Percentiles rank a stretch among this genome's conserved stretches.
Conservation (phyloP, 2,329 filamentous ascomycete species). For the Diaporthe ilicicola region DNA sequence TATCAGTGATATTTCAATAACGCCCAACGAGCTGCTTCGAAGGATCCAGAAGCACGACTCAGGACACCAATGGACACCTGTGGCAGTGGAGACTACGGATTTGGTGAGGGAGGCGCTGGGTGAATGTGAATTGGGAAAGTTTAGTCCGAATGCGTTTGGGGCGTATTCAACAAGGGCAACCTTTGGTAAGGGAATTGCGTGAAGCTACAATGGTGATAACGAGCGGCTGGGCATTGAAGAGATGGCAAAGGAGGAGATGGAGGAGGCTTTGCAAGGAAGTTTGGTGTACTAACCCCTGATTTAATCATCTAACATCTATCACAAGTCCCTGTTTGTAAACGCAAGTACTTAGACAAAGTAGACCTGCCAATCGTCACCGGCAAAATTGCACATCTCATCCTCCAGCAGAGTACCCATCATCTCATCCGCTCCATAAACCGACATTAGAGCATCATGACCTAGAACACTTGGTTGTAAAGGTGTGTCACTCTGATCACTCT, state of each 20-base stretch:
- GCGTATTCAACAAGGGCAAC: background rate
- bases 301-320: background rate
- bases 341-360: background rate
- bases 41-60: background rate
- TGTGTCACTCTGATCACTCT: background rate
- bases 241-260: conserved; percentile 44
- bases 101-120: conserved; percentile 25
- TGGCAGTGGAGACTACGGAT: conserved; percentile 10
- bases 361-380: background rate
- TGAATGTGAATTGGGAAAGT: conserved; percentile 34
- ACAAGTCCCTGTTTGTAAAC: background rate
- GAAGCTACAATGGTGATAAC: conserved; percentile 41
- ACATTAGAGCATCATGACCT: background rate
- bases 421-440: background rate
- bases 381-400: conserved; percentile 3
- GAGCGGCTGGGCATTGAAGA: conserved; percentile 47
- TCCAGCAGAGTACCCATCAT: background rate
- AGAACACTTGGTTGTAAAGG: background rate
- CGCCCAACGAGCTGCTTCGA: conserved; percentile 14
- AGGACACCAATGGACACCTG: background rate
- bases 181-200: conserved; percentile 33
- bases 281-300: background rate
- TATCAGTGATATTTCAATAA: conserved; percentile 33
- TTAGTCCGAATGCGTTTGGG: conserved; percentile 43
- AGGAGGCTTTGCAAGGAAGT: conserved; percentile 27